phyloP scores from a whole-genome alignment of 73 alveolate species.

The Effrenium voratum region DNA sequence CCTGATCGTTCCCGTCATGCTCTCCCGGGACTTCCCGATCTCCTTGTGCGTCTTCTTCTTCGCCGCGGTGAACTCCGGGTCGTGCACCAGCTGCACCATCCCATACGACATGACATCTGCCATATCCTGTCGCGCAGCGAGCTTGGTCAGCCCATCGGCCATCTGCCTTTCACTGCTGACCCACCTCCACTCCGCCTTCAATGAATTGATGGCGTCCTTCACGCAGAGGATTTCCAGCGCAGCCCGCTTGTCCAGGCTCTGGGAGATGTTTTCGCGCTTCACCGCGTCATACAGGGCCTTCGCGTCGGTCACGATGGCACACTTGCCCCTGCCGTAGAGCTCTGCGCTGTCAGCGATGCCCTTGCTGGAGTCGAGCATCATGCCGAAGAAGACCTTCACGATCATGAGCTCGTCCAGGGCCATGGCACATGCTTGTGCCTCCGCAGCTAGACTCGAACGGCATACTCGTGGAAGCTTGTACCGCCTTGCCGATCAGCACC shows the following conservation, averaged over 20 bases:
- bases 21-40: no score
- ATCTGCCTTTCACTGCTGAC: background rate
- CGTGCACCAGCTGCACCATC: background rate
- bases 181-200: background rate
- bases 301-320: background rate
- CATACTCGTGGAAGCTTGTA: background rate
- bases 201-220: background rate
- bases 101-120: background rate
- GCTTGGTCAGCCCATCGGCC: conserved; percentile 31
- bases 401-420: conserved; percentile 14
- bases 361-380: background rate
- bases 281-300: conserved; percentile 15
- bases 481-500: background rate
- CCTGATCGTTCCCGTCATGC: no score
- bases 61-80: background rate
- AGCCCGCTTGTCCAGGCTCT: background rate
- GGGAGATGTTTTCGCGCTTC: background rate
- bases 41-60: conserved; percentile 7
- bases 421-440: conserved; percentile 4
- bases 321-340: no score
- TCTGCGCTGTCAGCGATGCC: background rate
- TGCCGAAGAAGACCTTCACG: background rate
- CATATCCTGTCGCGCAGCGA: background rate
- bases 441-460: background rate
- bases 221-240: background rate